Percentiles rank a stretch among this genome's conserved stretches.
Evolutionary conservation across 2,329 filamentous ascomycete species (phyloP).

Genomic region (Fusarium papillatum): DNA sequence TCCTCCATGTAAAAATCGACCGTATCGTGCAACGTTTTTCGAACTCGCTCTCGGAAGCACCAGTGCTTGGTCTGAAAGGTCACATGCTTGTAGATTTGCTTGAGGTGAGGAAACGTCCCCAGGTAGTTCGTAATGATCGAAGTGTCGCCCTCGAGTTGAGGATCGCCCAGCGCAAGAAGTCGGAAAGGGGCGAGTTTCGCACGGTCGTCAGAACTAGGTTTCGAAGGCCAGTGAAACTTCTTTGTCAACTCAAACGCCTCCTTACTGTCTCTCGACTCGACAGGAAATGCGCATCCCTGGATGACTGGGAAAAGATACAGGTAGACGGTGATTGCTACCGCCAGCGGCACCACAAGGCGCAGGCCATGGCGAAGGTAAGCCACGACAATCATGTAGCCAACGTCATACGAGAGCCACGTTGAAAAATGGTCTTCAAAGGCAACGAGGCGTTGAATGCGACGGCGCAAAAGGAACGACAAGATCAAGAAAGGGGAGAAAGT

Average conservation of each 20-base stretch:
- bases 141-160: constrained; percentile 93
- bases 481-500: constrained; percentile 19
- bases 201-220: constrained; percentile 34
- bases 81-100: constrained; percentile 59
- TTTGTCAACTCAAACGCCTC: constrained; percentile 54
- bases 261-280: constrained; percentile 53
- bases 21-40: constrained; percentile 68
- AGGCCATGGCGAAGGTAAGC: constrained; percentile 69
- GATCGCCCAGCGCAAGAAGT: constrained; percentile 89
- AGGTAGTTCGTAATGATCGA: constrained; percentile 76
- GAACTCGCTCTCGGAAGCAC: constrained; percentile 65
- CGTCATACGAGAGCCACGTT: constrained; percentile 49
- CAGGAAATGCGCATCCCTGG: constrained; percentile 84
- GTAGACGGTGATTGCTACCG: constrained; percentile 79
- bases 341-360: constrained; percentile 70
- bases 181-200: constrained; percentile 78
- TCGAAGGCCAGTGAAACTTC: constrained; percentile 57
- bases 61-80: constrained; percentile 60
- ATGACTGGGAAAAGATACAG: constrained; percentile 92
- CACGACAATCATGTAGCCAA: constrained; percentile 65
- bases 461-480: constrained; percentile 14
- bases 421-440: constrained; percentile 4
- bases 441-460: constrained; percentile 20
- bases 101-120: constrained; percentile 67
- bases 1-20: constrained; percentile 77